Evolutionary conservation across 352 stramenopile species (phyloP).

Genomic region (Phytophthora vignae): DNA sequence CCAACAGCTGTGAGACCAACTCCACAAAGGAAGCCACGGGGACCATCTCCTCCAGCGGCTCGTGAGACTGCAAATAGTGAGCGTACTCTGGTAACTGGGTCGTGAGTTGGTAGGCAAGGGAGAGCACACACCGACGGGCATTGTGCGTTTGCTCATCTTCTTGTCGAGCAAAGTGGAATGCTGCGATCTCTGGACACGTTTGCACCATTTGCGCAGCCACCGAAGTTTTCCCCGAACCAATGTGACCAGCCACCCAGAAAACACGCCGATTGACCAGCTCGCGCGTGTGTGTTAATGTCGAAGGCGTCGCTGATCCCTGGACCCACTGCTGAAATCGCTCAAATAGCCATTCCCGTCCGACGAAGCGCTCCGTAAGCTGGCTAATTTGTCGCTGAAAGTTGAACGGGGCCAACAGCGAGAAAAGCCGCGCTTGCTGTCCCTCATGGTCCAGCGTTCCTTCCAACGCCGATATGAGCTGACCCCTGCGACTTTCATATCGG

Average conservation of each 20-base stretch:
- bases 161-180: slow-evolving; percentile 77
- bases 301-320: slow-evolving; percentile 19
- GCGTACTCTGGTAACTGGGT: slow-evolving; percentile 78
- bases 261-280: slow-evolving; percentile 43
- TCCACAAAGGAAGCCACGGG: slow-evolving; percentile 71
- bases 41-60: slow-evolving; percentile 79
- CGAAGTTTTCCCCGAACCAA: slow-evolving; percentile 74
- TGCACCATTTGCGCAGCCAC: slow-evolving; percentile 75
- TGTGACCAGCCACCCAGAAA: slow-evolving; percentile 80
- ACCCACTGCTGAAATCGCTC: slow-evolving; percentile 59
- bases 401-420: slow-evolving; percentile 70
- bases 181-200: slow-evolving; percentile 68
- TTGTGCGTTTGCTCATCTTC: slow-evolving; percentile 84
- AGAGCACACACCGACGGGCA: slow-evolving; percentile 68
- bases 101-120: slow-evolving; percentile 76
- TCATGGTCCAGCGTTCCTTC: slow-evolving; percentile 76
- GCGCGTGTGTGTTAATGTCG: background rate
- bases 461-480: slow-evolving; percentile 65
- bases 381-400: slow-evolving; percentile 82
- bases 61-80: slow-evolving; percentile 68
- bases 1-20: slow-evolving; percentile 59
- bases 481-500: slow-evolving; percentile 57
- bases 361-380: slow-evolving; percentile 70
- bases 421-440: slow-evolving; percentile 72
- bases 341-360: slow-evolving; percentile 73